Evolutionary conservation across 345 rosid species (phyloP).

Genomic region (Odontarrhena argentea): DNA sequence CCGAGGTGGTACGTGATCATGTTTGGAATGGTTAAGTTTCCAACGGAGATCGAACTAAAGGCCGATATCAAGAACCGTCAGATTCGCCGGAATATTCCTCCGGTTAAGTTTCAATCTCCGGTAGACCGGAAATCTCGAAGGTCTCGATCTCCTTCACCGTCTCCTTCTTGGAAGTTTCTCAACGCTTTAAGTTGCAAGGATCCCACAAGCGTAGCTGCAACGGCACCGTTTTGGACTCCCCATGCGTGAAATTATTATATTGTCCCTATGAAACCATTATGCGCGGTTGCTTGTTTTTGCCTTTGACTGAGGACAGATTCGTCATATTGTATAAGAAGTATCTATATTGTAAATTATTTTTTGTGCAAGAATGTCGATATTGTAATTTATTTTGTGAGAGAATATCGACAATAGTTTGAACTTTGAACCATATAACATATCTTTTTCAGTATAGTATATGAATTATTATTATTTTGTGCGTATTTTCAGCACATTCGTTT

Average conservation of each 20-base stretch:
- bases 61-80: slow-evolving; percentile 69
- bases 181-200: slow-evolving; percentile 69
- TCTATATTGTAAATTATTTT: slow-evolving; percentile 26
- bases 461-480: slow-evolving; percentile 6
- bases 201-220: slow-evolving; percentile 54
- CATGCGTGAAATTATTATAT: slow-evolving; percentile 24
- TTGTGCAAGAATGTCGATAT: slow-evolving; percentile 26
- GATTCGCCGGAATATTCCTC: slow-evolving; percentile 51
- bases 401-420: slow-evolving; percentile 26
- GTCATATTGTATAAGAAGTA: slow-evolving; percentile 12
- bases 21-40: slow-evolving; percentile 65
- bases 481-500: slow-evolving; percentile 2
- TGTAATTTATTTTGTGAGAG: slow-evolving; percentile 28
- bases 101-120: slow-evolving; percentile 48
- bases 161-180: slow-evolving; percentile 55
- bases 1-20: slow-evolving; percentile 65
- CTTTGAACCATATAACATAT: slow-evolving; percentile 20
- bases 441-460: slow-evolving; percentile 1
- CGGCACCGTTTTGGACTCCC: slow-evolving; percentile 55
- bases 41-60: slow-evolving; percentile 60
- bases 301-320: not conserved
- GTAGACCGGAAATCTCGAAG: slow-evolving; percentile 41
- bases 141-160: slow-evolving; percentile 32
- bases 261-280: not conserved
- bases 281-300: slow-evolving; percentile 9